phyloP scores from a whole-genome alignment of 2,329 filamentous ascomycete species.

The Apiospora koreana region DNA sequence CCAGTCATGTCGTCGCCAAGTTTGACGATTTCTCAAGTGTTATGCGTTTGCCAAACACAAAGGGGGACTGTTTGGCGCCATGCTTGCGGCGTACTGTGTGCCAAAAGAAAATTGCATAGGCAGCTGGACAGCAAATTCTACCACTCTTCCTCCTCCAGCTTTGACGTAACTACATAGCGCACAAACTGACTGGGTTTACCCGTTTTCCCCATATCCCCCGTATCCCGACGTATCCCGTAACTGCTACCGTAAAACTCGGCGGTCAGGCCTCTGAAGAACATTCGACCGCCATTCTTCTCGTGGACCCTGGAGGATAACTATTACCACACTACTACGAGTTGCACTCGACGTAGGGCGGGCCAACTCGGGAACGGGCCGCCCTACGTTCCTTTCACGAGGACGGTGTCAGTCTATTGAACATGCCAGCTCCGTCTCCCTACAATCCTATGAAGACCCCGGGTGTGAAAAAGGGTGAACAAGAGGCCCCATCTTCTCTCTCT shows the following conservation, averaged over 20 bases:
- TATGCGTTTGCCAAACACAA: neutral
- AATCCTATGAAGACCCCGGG: neutral
- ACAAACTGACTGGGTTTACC: neutral
- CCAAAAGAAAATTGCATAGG: neutral
- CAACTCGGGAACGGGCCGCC: conserved; percentile 10
- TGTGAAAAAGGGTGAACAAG: neutral
- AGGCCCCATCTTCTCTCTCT: neutral
- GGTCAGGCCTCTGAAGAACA: conserved; percentile 2
- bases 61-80: neutral
- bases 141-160: neutral
- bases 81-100: neutral
- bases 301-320: neutral
- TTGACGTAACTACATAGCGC: neutral
- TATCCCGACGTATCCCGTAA: conserved; percentile 3
- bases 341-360: neutral
- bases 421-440: neutral
- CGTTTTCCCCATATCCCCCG: neutral
- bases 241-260: neutral
- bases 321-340: neutral
- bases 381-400: neutral
- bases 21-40: neutral
- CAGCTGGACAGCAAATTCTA: neutral
- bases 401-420: conserved; percentile 8
- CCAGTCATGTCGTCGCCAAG: neutral
- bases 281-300: conserved; percentile 6